phyloP scores from a whole-genome alignment of 1,139 yeast species.

The Saccharomyces hybrid region DNA sequence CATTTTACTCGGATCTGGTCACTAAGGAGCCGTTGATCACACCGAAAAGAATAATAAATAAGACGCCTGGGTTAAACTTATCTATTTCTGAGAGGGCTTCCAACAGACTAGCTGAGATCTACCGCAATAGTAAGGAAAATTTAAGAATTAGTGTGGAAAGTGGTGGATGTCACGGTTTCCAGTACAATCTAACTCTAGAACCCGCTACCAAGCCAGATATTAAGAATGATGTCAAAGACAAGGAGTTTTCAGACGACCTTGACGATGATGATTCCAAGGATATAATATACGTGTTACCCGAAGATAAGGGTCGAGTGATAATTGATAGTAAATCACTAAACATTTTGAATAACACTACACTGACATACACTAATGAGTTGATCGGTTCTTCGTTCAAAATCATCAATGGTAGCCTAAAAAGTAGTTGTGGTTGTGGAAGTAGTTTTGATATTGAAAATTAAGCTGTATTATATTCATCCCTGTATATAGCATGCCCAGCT shows the following conservation, averaged over 20 bases:
- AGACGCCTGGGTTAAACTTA: conserved; percentile 26
- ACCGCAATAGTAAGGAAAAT: conserved; percentile 47
- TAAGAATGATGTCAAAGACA: conserved; percentile 33
- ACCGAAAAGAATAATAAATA: conserved; percentile 23
- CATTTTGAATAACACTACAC: conserved; percentile 75
- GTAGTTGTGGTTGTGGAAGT: conserved; percentile 95
- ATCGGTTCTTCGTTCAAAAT: conserved; percentile 94
- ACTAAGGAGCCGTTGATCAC: conserved; percentile 13
- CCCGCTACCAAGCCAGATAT: conserved; percentile 30
- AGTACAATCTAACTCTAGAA: conserved; percentile 66
- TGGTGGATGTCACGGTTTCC: conserved; percentile 99
- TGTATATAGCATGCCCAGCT: background rate
- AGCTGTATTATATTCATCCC: conserved; percentile 1
- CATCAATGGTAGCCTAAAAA: conserved; percentile 77
- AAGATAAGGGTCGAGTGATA: conserved; percentile 39
- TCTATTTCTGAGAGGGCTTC: conserved; percentile 43
- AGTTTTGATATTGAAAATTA: conserved; percentile 62
- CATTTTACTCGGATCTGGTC: background rate
- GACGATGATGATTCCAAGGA: conserved; percentile 47
- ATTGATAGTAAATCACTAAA: conserved; percentile 77
- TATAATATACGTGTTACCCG: conserved; percentile 20
- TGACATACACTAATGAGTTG: conserved; percentile 86
- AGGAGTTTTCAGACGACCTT: conserved; percentile 50
- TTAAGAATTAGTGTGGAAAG: conserved; percentile 80
- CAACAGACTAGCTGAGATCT: conserved; percentile 49